A percentile compares a stretch with the other conserved stretches of the same genome.
Evolutionary conservation across 768 basidiomycete species (phyloP).

Genomic region (Mycena rosella): DNA sequence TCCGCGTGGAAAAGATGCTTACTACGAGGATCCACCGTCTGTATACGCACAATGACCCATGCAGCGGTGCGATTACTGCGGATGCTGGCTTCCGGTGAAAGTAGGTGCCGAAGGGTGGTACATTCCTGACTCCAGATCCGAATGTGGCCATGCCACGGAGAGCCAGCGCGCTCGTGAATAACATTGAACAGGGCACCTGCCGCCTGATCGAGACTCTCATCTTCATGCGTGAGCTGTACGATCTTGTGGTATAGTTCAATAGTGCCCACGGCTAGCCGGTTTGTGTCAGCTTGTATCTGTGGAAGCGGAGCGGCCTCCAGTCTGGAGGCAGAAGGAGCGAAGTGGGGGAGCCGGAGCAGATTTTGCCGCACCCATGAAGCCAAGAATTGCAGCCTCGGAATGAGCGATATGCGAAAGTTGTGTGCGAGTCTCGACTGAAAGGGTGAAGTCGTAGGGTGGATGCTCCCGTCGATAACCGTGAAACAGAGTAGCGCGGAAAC

Average conservation of each 20-base stretch:
- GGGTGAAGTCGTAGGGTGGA: constrained; percentile 2
- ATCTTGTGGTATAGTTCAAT: constrained; percentile 9
- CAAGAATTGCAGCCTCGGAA: background rate
- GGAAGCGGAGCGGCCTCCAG: background rate
- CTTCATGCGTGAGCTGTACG: constrained; percentile 12
- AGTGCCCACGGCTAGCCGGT: background rate
- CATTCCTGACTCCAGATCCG: constrained; percentile 5
- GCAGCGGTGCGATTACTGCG: constrained; percentile 10
- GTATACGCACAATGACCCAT: constrained; percentile 5
- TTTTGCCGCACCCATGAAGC: background rate
- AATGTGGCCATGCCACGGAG: background rate
- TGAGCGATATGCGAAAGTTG: background rate
- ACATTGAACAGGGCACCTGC: constrained; percentile 12
- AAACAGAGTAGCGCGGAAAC: constrained; percentile 9
- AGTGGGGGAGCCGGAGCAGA: background rate
- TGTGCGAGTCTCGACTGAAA: constrained; percentile 2
- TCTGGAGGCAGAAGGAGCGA: background rate
- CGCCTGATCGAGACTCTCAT: constrained; percentile 11
- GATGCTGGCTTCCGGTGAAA: constrained; percentile 14
- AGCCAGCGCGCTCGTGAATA: constrained; percentile 1
- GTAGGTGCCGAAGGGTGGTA: constrained; percentile 4
- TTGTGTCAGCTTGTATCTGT: background rate
- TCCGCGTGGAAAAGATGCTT: background rate
- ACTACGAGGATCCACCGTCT: constrained; percentile 6
- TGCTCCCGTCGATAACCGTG: constrained; percentile 3